These are phyloP conservation scores for Colletotrichum plurivorum DNA, from an alignment of 2,329 filamentous ascomycete species.

Conservation along the genomic window DNA sequence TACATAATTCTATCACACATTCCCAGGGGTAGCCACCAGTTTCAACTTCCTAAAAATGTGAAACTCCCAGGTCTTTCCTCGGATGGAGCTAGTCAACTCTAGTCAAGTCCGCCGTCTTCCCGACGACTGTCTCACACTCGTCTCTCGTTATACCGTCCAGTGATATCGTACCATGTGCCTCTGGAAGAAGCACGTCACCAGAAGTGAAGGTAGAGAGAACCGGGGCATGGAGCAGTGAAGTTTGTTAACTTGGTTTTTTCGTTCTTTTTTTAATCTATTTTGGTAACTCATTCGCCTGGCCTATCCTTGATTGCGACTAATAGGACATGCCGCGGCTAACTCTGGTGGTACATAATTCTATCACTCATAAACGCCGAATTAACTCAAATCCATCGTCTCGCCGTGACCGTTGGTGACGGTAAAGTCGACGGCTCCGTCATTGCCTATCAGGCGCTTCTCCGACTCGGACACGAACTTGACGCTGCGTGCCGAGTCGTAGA, in stretches of 20 bases:
- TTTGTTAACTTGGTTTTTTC: constrained; percentile 5
- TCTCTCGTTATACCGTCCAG: neutral
- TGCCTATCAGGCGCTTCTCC: constrained; percentile 93
- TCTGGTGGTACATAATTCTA: constrained; percentile 39
- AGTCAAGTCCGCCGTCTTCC: neutral
- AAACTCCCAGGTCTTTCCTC: constrained; percentile 23
- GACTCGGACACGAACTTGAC: constrained; percentile 92
- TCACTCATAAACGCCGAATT: constrained; percentile 43
- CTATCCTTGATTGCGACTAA: too few relatives aligned
- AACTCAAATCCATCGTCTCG: constrained; percentile 63
- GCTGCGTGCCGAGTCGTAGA: constrained; percentile 91
- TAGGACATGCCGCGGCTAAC: neutral
- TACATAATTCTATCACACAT: constrained; percentile 41
- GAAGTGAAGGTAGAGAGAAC: neutral
- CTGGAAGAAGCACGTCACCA: constrained; percentile 1
- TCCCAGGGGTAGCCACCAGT: constrained; percentile 32
- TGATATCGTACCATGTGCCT: neutral
- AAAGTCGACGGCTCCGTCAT: constrained; percentile 85
- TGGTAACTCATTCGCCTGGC: neutral
- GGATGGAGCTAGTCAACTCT: neutral
- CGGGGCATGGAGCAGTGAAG: neutral
- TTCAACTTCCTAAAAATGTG: constrained; percentile 40
- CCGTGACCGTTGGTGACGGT: constrained; percentile 68
- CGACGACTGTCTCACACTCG: constrained; percentile 2
- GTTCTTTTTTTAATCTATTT: neutral